A percentile compares a stretch with the other conserved stretches of the same genome.
Conservation (phyloP, 768 basidiomycete species). For the Phaffia australis region DNA sequence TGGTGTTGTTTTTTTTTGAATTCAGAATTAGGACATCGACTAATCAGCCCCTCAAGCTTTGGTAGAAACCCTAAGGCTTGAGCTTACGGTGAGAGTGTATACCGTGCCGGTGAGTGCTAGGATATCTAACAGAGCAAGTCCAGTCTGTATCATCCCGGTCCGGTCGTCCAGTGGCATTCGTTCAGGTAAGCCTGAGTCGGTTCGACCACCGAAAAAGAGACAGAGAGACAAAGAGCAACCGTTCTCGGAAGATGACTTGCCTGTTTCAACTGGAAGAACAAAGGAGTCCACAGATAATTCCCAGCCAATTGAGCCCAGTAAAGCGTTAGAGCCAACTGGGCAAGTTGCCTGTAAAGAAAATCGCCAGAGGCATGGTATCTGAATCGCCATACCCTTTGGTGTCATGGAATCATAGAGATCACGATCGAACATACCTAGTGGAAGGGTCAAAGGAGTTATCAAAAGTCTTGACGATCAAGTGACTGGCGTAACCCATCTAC, state of each 20-base stretch:
- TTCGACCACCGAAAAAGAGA: background rate
- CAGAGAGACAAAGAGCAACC: background rate
- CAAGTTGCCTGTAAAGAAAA: constrained; percentile 38
- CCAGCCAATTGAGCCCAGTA: constrained; percentile 55
- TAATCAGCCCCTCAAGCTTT: constrained; percentile 3
- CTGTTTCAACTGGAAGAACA: constrained; percentile 50
- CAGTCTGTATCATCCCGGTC: constrained; percentile 39
- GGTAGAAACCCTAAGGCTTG: background rate
- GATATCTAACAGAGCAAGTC: constrained; percentile 50
- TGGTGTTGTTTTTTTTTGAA: no score
- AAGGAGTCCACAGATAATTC: constrained; percentile 54
- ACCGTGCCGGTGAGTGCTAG: constrained; percentile 47
- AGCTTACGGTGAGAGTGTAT: constrained; percentile 51
- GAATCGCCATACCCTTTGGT: no score
- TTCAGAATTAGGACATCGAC: background rate
- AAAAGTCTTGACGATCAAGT: constrained; percentile 50
- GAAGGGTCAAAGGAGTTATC: constrained; percentile 42
- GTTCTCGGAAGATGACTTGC: constrained; percentile 33
- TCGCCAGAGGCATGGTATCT: background rate
- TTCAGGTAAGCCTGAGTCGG: constrained; percentile 14
- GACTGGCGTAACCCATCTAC: constrained; percentile 56
- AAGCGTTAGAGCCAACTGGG: constrained; percentile 46
- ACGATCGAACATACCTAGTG: constrained; percentile 40
- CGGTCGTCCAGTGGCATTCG: constrained; percentile 19
- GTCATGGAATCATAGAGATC: no score